Percentiles rank a stretch among this genome's conserved stretches.
Conservation (phyloP, 768 basidiomycete genomes). For the Phanerodontia chrysosporium region DNA sequence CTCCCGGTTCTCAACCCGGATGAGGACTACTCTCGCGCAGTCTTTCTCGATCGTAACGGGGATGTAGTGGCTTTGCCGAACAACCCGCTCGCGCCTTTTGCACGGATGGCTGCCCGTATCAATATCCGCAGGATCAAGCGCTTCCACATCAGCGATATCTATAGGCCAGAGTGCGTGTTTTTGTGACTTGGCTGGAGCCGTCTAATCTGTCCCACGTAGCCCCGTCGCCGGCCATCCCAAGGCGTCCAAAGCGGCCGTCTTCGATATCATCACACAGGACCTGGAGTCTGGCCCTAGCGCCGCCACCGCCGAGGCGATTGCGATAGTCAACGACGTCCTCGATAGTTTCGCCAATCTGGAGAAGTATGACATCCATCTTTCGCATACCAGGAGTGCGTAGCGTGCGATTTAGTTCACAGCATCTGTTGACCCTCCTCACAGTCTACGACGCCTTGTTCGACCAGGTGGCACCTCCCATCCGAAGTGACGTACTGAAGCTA, state of each 20-base stretch:
- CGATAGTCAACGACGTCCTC: conserved; percentile 62
- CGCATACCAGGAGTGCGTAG: conserved; percentile 68
- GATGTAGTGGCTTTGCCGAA: conserved; percentile 72
- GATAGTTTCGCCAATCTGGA: conserved; percentile 68
- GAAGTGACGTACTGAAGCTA: conserved; percentile 56
- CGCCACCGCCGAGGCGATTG: conserved; percentile 70
- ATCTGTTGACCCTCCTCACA: conserved; percentile 25
- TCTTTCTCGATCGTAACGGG: conserved; percentile 77
- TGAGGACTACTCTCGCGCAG: conserved; percentile 52
- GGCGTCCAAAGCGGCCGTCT: conserved; percentile 67
- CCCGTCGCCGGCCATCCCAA: conserved; percentile 70
- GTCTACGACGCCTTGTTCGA: conserved; percentile 64
- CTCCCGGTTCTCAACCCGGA: conserved; percentile 66
- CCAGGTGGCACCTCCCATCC: conserved; percentile 55
- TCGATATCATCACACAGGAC: conserved; percentile 83
- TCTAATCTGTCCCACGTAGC: too few species aligned
- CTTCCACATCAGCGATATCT: conserved; percentile 74
- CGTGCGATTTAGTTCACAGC: not conserved
- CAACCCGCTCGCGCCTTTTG: conserved; percentile 71
- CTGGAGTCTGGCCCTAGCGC: conserved; percentile 57
- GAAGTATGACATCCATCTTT: conserved; percentile 74
- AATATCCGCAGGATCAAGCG: conserved; percentile 73
- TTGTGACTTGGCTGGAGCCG: not conserved
- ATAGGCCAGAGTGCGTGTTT: conserved; percentile 52
- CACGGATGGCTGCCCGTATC: conserved; percentile 72